Evolutionary conservation across 2,329 filamentous ascomycete species (phyloP), one percentile per base, ranked within the genome.

Genomic region (Colletotrichum somersetense): DNA sequence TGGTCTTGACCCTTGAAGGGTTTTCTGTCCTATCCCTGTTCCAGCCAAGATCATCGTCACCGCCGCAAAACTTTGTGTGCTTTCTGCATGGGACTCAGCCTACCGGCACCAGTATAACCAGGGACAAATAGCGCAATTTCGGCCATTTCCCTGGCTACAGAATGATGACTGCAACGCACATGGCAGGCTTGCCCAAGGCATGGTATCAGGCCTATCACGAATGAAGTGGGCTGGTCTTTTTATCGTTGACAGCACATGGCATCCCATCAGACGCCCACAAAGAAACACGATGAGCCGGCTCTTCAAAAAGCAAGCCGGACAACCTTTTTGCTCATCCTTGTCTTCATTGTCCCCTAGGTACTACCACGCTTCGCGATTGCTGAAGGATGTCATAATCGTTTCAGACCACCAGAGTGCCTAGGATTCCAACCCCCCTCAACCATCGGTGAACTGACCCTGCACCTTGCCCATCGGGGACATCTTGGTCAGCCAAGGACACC

Each of bases 21-120:
- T 33, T 56, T 20, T 53, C 18, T 67, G 38, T 38, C 40, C 42
- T 59, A 66, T 61, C 42, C 56, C 33, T 63, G 48, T 56, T 56
- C 18, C 23, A 48, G 23, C 26, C 18, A 33, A 23, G 63, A 48
- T 67, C 63, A 62, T 67, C 67, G 57, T 48, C 48, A 65, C 48
- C 14, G 48, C 35, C 48, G 62, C 40, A 68, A 23, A 23, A 26
- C 20, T 33, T 38, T 56, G 53, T 23, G 30, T 38, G 33, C 11
- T 11, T 16, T n/a, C 48, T 33, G 38, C 50, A 42, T 38, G 38
- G 48, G 38, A 55, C 8, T 33, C 35, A 16, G 62, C 11, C 42
- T 20, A 16, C 14, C 11, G 38, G 38, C 11, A 10, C 7, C 11
- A 38, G 10, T 38, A 11, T 11, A 10, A 18, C 40, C 7, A 8